Base-by-base conservation (phyloP, 2,329 filamentous ascomycete species). In the Colletotrichum gigasporum region DNA sequence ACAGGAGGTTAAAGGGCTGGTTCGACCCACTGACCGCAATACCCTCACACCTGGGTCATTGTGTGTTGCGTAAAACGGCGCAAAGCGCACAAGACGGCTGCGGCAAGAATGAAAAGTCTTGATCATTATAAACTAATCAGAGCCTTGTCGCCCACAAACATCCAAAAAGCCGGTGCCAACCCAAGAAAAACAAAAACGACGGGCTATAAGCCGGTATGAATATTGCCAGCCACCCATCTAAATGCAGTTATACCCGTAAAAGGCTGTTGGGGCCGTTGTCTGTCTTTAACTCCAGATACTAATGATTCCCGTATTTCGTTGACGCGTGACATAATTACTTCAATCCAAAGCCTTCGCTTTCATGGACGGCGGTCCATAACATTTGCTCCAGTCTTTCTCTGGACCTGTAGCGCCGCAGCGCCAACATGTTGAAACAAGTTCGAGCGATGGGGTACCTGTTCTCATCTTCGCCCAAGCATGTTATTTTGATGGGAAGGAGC, bases 341-440 rank as follows among this genome's bases (percentile, higher is more conserved):
- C 75, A 97, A 82, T 30, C 94, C 94, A 83, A 97, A 97, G 3
- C 94, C 94, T 75, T 97, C 93, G 72, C 94, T 96, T 76, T 94
- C 93, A 68, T 88, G 82, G n/a, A 97, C 93, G 4, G 94, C 94
- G 67, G 87, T 86, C 93, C 94, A 97, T 30, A 97, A 80, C 80
- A 89, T 88, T 53, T 77, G 79, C 75, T 93, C 90, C 63, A 97
- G 75, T 69, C 86, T 89, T 72, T 89, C 84, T 69, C 84, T 87
- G 3, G 86, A 88, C 34, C 77, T 74, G 76, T 95, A 97, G 45
- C 87, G 85, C 79, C 90, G 95, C 61, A 97, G 79, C 4, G 90
- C 89, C 67, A 97, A 73, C 75, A 90, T 88, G 74, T 97, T 97
- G 79, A 97, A 97, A 76, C 94, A 97, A 7, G 94, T 97, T 71